Evolutionary conservation across 441 rosid genomes (phyloP), one percentile per base, ranked within the genome.

Genomic region (Gossypium davidsonii): DNA sequence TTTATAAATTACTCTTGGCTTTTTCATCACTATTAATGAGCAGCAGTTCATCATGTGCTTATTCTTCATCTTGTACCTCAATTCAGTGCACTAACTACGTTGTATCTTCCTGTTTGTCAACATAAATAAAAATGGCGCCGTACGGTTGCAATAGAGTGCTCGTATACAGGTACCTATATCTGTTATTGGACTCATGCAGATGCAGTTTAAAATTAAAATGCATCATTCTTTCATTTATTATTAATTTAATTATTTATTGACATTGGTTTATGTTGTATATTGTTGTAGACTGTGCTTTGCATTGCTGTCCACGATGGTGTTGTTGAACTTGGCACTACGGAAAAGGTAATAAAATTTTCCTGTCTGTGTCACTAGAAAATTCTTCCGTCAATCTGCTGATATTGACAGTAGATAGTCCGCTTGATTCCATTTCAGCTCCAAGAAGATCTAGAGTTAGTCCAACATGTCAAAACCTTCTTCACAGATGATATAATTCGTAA

Each of bases 221-320:
- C 5, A 10, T 18, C 6, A n/a, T 28, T 14, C 1, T 17, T 57
- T 51, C 31, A 11, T 46, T 1, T 8, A 12, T 17, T 26, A 15
- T 70, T 52, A 64, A 44, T 67, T 39, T 37, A n/a, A 28, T 26
- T 59, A n/a, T 8, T 7, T 51, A 46, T 4, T 6, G 4, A 62
- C 20, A 42, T 55, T 70, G 2, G n/a, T 39, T 71, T 56, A 6
- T 42, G 55, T 58, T 44, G 8, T 25, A 34, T 12, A 8, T 42
- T 52, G 60, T 21, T 76, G 68, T 90, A 95, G 97, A 95, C 99
- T 0, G 92, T 91, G 25, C 85, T 95, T 12, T 93, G 98, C 81
- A 88, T 93, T 77, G 98, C 99, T 52, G 82, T 95, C 42, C 88
- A 89, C 4, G 90, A 90, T 74, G 98, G 99, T 0, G 96, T 93